Conservation (phyloP, 2,329 filamentous ascomycete genomes). For the Teratosphaeria gauchensis region DNA sequence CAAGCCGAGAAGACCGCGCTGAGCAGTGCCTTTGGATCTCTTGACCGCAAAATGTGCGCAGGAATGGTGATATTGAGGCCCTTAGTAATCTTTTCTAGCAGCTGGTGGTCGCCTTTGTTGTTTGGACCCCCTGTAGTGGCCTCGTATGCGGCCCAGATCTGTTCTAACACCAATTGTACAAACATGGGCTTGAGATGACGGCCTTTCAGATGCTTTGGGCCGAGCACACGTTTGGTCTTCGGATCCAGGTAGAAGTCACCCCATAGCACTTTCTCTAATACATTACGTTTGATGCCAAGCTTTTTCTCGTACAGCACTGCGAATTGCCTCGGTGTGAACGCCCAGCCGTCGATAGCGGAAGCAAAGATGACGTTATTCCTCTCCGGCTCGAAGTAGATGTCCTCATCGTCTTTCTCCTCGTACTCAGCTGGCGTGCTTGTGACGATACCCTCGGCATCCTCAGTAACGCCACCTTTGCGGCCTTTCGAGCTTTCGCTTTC, state of each 20-base stretch:
- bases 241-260: slow-evolving; percentile 94
- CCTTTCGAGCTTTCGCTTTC: slow-evolving; percentile 19
- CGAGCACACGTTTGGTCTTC: slow-evolving; percentile 89
- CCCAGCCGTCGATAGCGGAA: slow-evolving; percentile 97
- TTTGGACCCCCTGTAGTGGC: slow-evolving; percentile 75
- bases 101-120: slow-evolving; percentile 68
- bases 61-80: slow-evolving; percentile 76
- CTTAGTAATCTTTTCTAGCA: slow-evolving; percentile 92
- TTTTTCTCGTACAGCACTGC: slow-evolving; percentile 92
- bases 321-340: slow-evolving; percentile 92
- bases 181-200: slow-evolving; percentile 91
- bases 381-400: slow-evolving; percentile 95
- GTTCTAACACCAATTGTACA: slow-evolving; percentile 89
- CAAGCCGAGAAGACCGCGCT: slow-evolving; percentile 80
- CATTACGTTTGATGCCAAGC: slow-evolving; percentile 78
- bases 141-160: slow-evolving; percentile 91
- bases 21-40: slow-evolving; percentile 73
- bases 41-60: slow-evolving; percentile 71
- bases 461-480: slow-evolving; percentile 40
- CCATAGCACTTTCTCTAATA: slow-evolving; percentile 92
- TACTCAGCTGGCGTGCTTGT: slow-evolving; percentile 51
- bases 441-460: slow-evolving; percentile 46
- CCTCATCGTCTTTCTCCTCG: slow-evolving; percentile 88
- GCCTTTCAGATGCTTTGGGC: slow-evolving; percentile 85
- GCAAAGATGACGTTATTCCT: slow-evolving; percentile 99